Conservation (phyloP, 2,329 filamentous ascomycete genomes). For the Talaromyces sp. region DNA sequence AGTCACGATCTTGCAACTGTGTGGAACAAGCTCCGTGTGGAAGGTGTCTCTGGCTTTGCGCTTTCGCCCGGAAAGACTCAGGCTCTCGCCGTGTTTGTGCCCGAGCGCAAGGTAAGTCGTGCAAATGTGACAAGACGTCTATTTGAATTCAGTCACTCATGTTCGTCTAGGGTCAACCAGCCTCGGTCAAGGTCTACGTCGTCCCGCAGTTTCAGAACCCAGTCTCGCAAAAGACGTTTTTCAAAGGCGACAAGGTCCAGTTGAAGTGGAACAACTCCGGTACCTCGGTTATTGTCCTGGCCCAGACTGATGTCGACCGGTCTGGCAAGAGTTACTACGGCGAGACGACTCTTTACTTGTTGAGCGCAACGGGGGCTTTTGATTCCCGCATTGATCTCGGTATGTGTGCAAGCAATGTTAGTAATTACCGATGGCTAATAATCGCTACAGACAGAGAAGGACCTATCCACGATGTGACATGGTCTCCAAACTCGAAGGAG, state of each 20-base stretch:
- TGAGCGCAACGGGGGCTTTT: constrained; percentile 86
- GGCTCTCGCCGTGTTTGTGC: constrained; percentile 90
- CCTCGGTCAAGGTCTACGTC: constrained; percentile 89
- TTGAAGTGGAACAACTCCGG: constrained; percentile 95
- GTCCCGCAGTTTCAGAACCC: constrained; percentile 79
- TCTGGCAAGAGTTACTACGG: constrained; percentile 99
- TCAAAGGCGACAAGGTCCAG: constrained; percentile 98
- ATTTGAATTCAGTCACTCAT: too few relatives aligned
- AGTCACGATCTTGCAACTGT: constrained; percentile 78
- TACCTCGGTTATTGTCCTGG: constrained; percentile 86
- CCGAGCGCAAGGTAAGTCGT: constrained; percentile 77
- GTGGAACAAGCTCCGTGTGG: constrained; percentile 92
- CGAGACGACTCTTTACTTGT: constrained; percentile 92
- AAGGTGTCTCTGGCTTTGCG: constrained; percentile 85
- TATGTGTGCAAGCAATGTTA: constrained; percentile 28
- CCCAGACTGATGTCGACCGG: constrained; percentile 96
- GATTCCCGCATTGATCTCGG: constrained; percentile 82
- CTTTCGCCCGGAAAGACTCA: constrained; percentile 85
- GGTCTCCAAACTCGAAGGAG: constrained; percentile 96
- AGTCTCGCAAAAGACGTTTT: constrained; percentile 97
- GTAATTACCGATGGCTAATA: background rate
- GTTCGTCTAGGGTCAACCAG: constrained; percentile 92
- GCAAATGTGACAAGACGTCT: background rate
- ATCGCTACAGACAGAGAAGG: constrained; percentile 75
- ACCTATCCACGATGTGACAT: constrained; percentile 95